A percentile compares a stretch with the other conserved stretches of the same genome.
Evolutionary conservation across 345 rosid genomes (phyloP).

Genomic region (Citrus glauca): DNA sequence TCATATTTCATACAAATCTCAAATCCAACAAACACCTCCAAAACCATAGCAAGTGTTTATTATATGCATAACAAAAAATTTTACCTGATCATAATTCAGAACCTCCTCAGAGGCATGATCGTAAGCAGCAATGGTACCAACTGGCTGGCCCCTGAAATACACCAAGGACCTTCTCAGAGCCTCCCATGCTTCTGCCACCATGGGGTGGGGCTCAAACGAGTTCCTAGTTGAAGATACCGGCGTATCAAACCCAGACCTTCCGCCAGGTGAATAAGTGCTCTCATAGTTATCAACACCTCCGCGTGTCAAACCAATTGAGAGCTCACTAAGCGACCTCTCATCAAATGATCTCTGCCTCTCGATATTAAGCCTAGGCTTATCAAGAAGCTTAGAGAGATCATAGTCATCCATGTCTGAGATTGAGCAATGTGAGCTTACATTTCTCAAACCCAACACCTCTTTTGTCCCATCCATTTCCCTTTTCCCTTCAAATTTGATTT

Average conservation of each 20-base stretch:
- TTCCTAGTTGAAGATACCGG: constrained; percentile 76
- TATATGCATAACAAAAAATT: background rate
- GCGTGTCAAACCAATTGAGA: constrained; percentile 59
- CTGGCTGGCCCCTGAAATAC: constrained; percentile 72
- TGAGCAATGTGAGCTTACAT: constrained; percentile 78
- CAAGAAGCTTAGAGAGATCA: constrained; percentile 75
- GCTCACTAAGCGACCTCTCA: constrained; percentile 90
- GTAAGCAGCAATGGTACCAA: constrained; percentile 84
- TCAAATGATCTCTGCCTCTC: constrained; percentile 92
- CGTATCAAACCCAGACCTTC: constrained; percentile 68
- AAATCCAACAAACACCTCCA: background rate
- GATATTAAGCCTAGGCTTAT: constrained; percentile 81
- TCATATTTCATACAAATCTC: background rate
- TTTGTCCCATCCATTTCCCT: constrained; percentile 53
- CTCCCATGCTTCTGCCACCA: constrained; percentile 98
- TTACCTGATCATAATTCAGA: constrained; percentile 95
- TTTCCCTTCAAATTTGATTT: constrained; percentile 21
- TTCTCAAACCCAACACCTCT: constrained; percentile 51
- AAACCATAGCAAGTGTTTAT: background rate
- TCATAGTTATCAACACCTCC: constrained; percentile 55
- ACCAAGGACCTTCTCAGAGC: constrained; percentile 78
- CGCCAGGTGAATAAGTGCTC: constrained; percentile 53
- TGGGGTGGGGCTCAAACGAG: constrained; percentile 93
- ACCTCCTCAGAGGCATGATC: constrained; percentile 98
- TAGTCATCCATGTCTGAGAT: constrained; percentile 69